A percentile compares a stretch with the other conserved stretches of the same genome.
phyloP scores from a whole-genome alignment of 1,284 basidiomycete genomes.

The Amylostereum chailletii region DNA sequence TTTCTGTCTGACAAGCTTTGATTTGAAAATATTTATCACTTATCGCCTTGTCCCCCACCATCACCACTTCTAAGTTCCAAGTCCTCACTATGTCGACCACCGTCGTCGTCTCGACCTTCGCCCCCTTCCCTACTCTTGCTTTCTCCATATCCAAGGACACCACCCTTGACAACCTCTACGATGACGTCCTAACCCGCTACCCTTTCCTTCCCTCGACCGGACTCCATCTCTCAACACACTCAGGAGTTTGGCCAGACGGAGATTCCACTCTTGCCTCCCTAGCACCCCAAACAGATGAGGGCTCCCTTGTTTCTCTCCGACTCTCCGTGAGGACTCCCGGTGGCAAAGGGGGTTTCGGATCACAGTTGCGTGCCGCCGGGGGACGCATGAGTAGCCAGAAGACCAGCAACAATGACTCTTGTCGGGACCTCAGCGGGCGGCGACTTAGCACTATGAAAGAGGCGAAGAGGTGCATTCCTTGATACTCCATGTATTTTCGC shows the following conservation, averaged over 20 bases:
- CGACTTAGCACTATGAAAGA: constrained; percentile 92
- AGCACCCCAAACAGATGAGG: constrained; percentile 17
- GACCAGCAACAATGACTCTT: constrained; percentile 92
- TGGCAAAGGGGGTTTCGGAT: constrained; percentile 97
- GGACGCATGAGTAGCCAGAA: constrained; percentile 96
- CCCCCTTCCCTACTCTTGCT: constrained; percentile 68
- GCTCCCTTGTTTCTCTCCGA: constrained; percentile 46
- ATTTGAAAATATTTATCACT: too few species aligned
- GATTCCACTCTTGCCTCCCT: constrained; percentile 38
- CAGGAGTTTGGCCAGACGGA: constrained; percentile 36
- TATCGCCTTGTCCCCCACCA: too few species aligned
- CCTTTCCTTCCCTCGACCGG: constrained; percentile 41
- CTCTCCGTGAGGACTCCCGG: constrained; percentile 70
- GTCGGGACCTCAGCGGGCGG: constrained; percentile 87
- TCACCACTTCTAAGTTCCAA: not conserved
- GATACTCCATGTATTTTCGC: not conserved
- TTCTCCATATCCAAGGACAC: constrained; percentile 48
- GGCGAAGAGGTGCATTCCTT: constrained; percentile 69
- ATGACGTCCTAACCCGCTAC: constrained; percentile 48
- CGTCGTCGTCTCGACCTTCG: constrained; percentile 64
- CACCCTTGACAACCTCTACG: constrained; percentile 39
- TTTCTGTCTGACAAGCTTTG: too few species aligned
- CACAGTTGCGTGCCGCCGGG: constrained; percentile 91
- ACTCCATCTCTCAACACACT: constrained; percentile 44
- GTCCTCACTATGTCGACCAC: constrained; percentile 32